phyloP scores from a whole-genome alignment of 441 rosid genomes.

The Erysimum cheiri region DNA sequence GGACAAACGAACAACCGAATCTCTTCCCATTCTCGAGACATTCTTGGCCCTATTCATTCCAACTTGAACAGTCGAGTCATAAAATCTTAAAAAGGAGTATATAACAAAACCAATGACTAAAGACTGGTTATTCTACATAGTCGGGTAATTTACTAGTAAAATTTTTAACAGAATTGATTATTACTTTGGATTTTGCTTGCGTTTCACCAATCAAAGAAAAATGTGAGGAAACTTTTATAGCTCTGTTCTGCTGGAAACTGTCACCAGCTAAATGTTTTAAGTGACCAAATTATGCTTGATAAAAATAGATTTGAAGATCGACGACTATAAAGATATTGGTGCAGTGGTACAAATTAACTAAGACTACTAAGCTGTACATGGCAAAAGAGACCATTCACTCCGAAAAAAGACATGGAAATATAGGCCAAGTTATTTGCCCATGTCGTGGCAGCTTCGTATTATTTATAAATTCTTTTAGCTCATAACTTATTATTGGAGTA shows the following conservation, averaged over 20 bases:
- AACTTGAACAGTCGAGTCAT: background rate
- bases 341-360: background rate
- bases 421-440: background rate
- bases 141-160: no score
- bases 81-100: background rate
- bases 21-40: background rate
- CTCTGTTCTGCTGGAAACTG: background rate
- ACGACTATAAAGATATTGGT: background rate
- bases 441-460: background rate
- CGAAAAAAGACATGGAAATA: background rate
- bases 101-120: background rate
- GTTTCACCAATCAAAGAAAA: background rate
- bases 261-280: background rate
- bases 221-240: no score
- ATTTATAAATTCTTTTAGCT: conserved; percentile 9
- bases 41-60: background rate
- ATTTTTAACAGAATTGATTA: background rate
- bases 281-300: background rate
- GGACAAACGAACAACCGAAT: background rate
- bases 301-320: background rate
- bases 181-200: background rate
- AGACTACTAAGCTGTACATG: background rate
- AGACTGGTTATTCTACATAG: background rate
- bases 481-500: conserved; percentile 4
- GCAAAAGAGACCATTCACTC: background rate